Percentiles rank a stretch among this genome's conserved stretches.
These are phyloP conservation scores for Cucurbita ficifolia DNA, from an alignment of 306 rosid genomes.

Conservation along the genomic window DNA sequence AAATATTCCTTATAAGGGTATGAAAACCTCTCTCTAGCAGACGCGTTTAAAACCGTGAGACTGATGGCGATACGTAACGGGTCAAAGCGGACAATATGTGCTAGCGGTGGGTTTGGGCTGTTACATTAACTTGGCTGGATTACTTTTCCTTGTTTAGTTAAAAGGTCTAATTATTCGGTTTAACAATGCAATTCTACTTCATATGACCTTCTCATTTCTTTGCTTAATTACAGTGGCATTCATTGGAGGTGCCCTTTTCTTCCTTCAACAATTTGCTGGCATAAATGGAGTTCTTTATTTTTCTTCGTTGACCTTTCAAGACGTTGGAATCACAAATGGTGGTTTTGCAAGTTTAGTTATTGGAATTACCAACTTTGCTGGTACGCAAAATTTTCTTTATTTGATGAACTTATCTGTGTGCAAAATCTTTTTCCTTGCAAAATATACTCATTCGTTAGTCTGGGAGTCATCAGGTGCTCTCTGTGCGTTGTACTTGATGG, in stretches of 20 bases:
- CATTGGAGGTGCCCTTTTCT: slow-evolving; percentile 67
- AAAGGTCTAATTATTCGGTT: background rate
- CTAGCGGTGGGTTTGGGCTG: too few species aligned
- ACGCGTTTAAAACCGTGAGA: too few species aligned
- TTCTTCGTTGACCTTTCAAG: slow-evolving; percentile 76
- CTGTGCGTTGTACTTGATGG: slow-evolving; percentile 60
- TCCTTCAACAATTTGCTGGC: slow-evolving; percentile 83
- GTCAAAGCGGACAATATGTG: too few species aligned
- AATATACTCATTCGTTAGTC: slow-evolving; percentile 13
- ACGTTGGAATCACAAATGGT: slow-evolving; percentile 59
- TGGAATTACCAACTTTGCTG: slow-evolving; percentile 80
- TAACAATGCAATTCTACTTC: background rate
- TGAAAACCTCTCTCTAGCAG: too few species aligned
- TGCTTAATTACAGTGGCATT: slow-evolving; percentile 55
- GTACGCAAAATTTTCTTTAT: slow-evolving; percentile 22
- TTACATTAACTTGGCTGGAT: background rate
- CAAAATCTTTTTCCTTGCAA: slow-evolving; percentile 11
- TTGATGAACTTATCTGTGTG: background rate
- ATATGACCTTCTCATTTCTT: slow-evolving; percentile 4
- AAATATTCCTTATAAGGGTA: too few species aligned
- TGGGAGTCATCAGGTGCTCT: slow-evolving; percentile 45
- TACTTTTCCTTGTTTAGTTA: background rate
- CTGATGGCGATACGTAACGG: too few species aligned
- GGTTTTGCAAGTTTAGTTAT: slow-evolving; percentile 63
- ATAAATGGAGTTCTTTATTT: slow-evolving; percentile 87